Evolutionary conservation across 2,329 filamentous ascomycete genomes (phyloP).

Genomic region (Pestalotiopsis sp.): DNA sequence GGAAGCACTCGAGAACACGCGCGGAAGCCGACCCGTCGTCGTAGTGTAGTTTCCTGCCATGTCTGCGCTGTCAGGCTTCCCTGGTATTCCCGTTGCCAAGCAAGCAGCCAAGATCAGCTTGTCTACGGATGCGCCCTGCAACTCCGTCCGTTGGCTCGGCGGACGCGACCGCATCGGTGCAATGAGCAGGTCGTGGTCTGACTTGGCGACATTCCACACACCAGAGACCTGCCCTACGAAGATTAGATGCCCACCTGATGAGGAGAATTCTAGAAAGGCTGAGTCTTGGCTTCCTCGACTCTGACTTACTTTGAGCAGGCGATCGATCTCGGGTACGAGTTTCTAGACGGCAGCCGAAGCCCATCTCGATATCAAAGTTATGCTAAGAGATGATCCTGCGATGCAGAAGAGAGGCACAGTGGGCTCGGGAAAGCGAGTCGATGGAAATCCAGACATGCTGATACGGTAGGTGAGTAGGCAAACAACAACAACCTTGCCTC

Average conservation of each 20-base stretch:
- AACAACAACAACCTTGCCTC: background rate
- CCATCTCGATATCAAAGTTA: too few species aligned
- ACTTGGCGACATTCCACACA: background rate
- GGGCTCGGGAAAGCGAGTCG: background rate
- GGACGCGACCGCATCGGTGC: background rate
- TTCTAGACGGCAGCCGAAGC: too few species aligned
- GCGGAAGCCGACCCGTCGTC: background rate
- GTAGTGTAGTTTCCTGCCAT: background rate
- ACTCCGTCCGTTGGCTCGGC: background rate
- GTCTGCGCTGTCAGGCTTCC: too few species aligned
- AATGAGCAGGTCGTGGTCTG: background rate
- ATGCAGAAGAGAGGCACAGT: background rate
- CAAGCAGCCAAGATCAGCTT: background rate
- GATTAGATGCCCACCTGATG: background rate
- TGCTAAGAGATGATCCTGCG: background rate
- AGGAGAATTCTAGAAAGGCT: background rate
- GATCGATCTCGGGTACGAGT: too few species aligned
- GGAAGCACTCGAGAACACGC: background rate
- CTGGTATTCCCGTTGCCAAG: too few species aligned
- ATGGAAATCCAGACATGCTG: background rate
- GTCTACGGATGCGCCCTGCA: background rate
- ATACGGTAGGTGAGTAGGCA: background rate
- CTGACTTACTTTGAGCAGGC: too few species aligned
- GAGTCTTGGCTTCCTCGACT: background rate
- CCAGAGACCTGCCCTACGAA: background rate